Base-by-base conservation (phyloP, 164 flowering plant genomes). In the Magnolia changhungtana region DNA sequence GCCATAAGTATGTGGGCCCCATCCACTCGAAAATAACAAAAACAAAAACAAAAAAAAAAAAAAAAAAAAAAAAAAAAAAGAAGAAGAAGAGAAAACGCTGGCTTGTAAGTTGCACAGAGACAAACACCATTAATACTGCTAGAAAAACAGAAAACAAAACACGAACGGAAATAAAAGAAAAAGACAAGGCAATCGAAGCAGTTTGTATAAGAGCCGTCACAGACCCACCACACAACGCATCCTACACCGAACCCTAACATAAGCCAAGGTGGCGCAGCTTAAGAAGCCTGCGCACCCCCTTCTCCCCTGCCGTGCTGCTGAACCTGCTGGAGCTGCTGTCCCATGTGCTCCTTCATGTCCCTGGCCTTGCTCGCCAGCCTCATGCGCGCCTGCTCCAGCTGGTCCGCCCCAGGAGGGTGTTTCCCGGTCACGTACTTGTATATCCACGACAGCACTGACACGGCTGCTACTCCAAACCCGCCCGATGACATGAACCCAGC, bases 401-500 rank as follows among this genome's bases (percentile, higher is more conserved):
- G 82, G 27, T 86, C 90, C 1, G 88, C 84, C 0, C 87, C 88
- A 1, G 78, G 82, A 4, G 90, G 88, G 73, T 81, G 90, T 24
- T 78, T 78, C 50, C 80, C 80, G 10, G 80, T 74, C 58, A 78
- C 68, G 63, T 74, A 78, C 66, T 81, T 72, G 77, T 82, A 86
- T 18, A 86, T 82, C 90, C 89, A 88, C 29, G 85, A 77, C 63
- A 88, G 70, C 72, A 84, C 89, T 4, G 86, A 79, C 16, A 86
- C 58, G 14, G 89, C 87, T 7, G 89, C 89, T 0, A 83, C 82
- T 2, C 86, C 89, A 64, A 86, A 86, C 3, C 87, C 88, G 1
- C 90, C 90, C 4, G 90, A 83, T n/a, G 89, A 77, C 69, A 83
- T 8, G 74, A 88, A 83, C 9, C 90, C 90, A 45, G 75, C 72